Conservation (phyloP, 768 basidiomycete genomes). For the Solioccasus polychromus region DNA sequence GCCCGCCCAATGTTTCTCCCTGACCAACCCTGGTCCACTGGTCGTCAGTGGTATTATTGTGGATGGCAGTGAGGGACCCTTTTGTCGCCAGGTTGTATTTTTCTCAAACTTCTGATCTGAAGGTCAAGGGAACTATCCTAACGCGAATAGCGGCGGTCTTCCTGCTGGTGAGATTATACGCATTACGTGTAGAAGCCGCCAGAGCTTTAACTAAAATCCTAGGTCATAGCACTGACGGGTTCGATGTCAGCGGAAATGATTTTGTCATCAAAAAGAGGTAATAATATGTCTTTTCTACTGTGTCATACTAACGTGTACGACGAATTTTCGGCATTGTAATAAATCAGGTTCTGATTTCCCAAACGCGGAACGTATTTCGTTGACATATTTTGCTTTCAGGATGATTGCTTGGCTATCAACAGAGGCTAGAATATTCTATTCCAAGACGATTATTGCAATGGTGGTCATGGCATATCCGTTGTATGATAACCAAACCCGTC, state of each 20-base stretch:
- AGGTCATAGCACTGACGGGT: constrained; percentile 52
- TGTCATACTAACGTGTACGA: background rate
- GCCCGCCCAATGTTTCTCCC: constrained; percentile 33
- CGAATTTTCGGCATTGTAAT: constrained; percentile 18
- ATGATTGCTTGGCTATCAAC: constrained; percentile 63
- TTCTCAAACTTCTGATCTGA: background rate
- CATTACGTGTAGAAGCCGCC: background rate
- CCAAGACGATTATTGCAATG: constrained; percentile 49
- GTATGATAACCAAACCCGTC: constrained; percentile 13
- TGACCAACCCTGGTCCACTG: constrained; percentile 29
- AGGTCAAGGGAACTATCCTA: constrained; percentile 54
- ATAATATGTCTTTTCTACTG: background rate
- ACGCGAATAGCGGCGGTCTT: constrained; percentile 45
- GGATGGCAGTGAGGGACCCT: constrained; percentile 50
- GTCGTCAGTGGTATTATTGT: constrained; percentile 47
- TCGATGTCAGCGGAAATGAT: constrained; percentile 39
- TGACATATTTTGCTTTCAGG: constrained; percentile 26
- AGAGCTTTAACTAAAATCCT: background rate
- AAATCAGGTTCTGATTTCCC: constrained; percentile 22
- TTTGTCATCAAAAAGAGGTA: constrained; percentile 34
- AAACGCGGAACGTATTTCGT: background rate
- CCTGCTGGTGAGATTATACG: constrained; percentile 43
- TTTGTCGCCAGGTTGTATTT: background rate
- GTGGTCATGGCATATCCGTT: constrained; percentile 66
- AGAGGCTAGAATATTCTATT: constrained; percentile 44